Base-by-base conservation (phyloP, 441 rosid species). In the Populus hybrid region DNA sequence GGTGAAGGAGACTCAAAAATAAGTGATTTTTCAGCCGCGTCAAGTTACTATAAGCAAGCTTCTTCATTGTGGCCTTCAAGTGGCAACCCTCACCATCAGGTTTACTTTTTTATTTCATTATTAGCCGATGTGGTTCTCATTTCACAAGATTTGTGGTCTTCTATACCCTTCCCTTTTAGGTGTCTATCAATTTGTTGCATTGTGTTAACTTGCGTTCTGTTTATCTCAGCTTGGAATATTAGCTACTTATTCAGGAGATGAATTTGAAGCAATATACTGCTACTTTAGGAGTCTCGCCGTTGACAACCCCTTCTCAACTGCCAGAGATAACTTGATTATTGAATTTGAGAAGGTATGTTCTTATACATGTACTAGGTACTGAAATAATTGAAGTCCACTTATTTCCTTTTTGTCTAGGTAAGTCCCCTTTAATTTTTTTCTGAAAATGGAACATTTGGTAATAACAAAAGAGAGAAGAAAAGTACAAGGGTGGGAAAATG, bases 11-110 rank as follows among this genome's bases (percentile, higher is more conserved):
- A 90, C 76, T 87, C 97, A 34, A 94, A 88, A 85, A 82, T 83
- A 73, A 91, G 95, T 5, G 94, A 95, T 80, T 90, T 86, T 88
- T 88, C 90, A 63, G 94, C 99, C 65, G 98, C 99, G n/a, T 89
- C 97, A 46, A 95, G 97, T 86, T 94, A 94, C 87, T 92, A 95
- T 84, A 79, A 92, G 85, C 97, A 95, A 87, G 97, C 99, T 69
- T 92, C 92, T 73, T 91, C 94, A 68, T 86, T 95, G 70, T 89
- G 85, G 92, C 97, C 98, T 71, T 88, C 89, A 74, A 90, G 88
- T 85, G 99, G 99, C 75, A 95, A 95, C 72, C 97, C 99, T 63
- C 99, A 95, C 84, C 97, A 95, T 86, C 99, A 95, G 97, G 99
- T 95, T 84, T 78, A 76, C 1, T 10, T 65, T 18, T 35, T 38